phyloP scores from a whole-genome alignment of 805 yeast species.

The Candida boidinii region DNA sequence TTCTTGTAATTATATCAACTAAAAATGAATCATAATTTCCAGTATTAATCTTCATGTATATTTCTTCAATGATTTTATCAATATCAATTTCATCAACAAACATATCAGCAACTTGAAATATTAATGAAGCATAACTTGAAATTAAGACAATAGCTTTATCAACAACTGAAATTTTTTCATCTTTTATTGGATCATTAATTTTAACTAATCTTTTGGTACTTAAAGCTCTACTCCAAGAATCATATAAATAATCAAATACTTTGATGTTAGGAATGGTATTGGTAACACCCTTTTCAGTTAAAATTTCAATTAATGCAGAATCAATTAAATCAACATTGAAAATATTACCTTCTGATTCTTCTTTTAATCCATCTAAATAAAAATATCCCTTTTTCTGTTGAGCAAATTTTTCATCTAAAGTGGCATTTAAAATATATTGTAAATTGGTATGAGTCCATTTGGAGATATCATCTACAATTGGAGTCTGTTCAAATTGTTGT shows the following conservation, averaged over 20 bases:
- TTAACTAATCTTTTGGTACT: constrained; percentile 33
- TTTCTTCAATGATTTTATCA: constrained; percentile 16
- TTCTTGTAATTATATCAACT: constrained; percentile 44
- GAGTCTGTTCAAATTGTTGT: not conserved
- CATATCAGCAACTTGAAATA: constrained; percentile 65
- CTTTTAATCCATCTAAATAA: constrained; percentile 15
- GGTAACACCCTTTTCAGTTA: constrained; percentile 44
- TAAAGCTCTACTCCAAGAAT: constrained; percentile 34
- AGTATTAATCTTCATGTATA: constrained; percentile 15
- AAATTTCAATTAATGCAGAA: constrained; percentile 42
- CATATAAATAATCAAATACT: constrained; percentile 41
- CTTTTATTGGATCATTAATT: constrained; percentile 29
- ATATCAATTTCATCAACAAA: constrained; percentile 32
- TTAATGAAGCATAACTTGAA: constrained; percentile 57
- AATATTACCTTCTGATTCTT: constrained; percentile 11
- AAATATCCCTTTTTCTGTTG: constrained; percentile 4
- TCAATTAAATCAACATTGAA: constrained; percentile 33
- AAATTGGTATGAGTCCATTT: constrained; percentile 34
- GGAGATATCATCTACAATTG: constrained; percentile 18
- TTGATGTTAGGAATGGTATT: constrained; percentile 13
- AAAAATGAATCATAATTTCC: constrained; percentile 35
- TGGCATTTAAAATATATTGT: constrained; percentile 27
- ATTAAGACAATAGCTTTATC: constrained; percentile 40
- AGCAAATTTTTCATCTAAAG: constrained; percentile 19
- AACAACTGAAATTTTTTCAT: constrained; percentile 30